A percentile compares a stretch with the other conserved stretches of the same genome.
These are phyloP conservation scores for Chrysopogon serrulatus DNA, from an alignment of 176 grass and related monocot genomes.

Conservation along the genomic window DNA sequence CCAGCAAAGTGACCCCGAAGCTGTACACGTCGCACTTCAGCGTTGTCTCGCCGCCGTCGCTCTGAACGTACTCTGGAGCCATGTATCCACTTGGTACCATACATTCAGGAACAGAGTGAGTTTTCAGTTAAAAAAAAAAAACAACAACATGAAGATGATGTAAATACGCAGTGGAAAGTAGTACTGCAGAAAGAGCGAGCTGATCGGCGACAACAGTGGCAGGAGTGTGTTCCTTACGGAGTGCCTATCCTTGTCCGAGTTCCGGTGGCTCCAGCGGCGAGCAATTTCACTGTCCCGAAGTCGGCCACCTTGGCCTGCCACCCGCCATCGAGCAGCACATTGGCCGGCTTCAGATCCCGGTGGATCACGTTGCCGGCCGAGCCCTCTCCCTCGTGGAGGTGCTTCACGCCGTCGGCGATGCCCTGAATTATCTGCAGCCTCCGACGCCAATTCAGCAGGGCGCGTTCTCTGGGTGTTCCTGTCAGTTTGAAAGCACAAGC, in stretches of 20 bases:
- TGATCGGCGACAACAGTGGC: neutral
- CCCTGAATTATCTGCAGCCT: neutral
- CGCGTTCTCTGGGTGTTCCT: neutral
- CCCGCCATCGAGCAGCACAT: neutral
- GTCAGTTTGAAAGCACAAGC: neutral
- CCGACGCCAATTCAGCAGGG: neutral
- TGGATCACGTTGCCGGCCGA: neutral
- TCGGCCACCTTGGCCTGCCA: neutral
- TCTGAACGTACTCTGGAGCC: neutral
- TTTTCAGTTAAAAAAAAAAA: neutral
- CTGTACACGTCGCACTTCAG: neutral
- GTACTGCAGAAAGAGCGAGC: neutral
- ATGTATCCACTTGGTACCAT: neutral
- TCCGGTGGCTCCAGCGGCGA: neutral
- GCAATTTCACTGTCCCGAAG: neutral
- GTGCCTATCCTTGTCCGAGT: conserved; percentile 1
- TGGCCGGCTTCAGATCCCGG: conserved; percentile 1
- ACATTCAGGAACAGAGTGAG: neutral
- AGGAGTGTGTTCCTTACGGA: neutral
- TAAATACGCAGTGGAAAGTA: neutral
- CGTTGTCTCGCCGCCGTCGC: neutral
- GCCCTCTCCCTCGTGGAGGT: neutral
- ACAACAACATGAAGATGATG: no score
- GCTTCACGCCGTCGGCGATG: neutral
- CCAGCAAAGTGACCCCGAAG: neutral